These are phyloP conservation scores for Zygosaccharomyces kombuchaensis DNA, from an alignment of 805 yeast species.

Conservation along the genomic window DNA sequence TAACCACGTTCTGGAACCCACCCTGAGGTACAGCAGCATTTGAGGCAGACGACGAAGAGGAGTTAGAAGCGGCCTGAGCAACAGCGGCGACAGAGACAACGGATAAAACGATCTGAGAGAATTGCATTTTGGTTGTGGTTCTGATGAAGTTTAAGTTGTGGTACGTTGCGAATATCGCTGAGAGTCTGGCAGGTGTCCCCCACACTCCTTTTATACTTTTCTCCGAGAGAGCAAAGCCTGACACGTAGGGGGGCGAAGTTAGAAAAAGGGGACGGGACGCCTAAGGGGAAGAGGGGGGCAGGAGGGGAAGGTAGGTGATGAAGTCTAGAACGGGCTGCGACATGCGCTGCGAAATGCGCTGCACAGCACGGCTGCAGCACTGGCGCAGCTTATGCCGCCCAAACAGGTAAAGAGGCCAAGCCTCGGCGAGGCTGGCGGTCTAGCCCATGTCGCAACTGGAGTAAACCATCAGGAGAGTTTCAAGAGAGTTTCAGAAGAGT, in stretches of 20 bases:
- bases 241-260: background rate
- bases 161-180: background rate
- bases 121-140: slow-evolving; percentile 19
- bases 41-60: slow-evolving; percentile 13
- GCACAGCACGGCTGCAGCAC: background rate
- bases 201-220: slow-evolving; percentile 4
- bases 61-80: slow-evolving; percentile 15
- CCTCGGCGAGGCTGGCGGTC: background rate
- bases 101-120: slow-evolving; percentile 22
- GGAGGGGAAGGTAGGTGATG: background rate
- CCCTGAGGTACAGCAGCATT: slow-evolving; percentile 19
- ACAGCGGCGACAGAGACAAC: slow-evolving; percentile 22
- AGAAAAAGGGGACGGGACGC: background rate
- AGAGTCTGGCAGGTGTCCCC: background rate
- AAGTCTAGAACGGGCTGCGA: background rate
- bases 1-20: slow-evolving; percentile 18
- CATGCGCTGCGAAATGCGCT: background rate
- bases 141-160: background rate
- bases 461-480: no score
- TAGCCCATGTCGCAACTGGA: background rate
- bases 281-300: background rate
- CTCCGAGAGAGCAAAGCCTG: background rate
- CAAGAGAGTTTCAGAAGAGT: no score
- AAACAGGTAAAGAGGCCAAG: slow-evolving; percentile 1
- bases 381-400: background rate